Percentiles rank a stretch among this genome's conserved stretches.
Conservation (phyloP, 2,329 filamentous ascomycete genomes). For the Xylaria sp. region DNA sequence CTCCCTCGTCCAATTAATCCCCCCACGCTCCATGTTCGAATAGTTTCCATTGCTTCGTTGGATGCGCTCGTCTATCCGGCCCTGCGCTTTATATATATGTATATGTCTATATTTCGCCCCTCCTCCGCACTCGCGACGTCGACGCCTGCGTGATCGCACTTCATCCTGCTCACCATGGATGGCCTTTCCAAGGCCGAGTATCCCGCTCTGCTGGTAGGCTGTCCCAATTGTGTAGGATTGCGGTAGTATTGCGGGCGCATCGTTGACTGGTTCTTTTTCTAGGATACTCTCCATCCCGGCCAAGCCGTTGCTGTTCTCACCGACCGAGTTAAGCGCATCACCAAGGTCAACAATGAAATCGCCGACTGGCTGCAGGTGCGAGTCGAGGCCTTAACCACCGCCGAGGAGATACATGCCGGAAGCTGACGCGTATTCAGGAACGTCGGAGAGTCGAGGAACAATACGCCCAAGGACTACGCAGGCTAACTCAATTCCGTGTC, state of each 20-base stretch:
- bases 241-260: slow-evolving; percentile 15
- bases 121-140: slow-evolving; percentile 37
- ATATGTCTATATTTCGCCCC: slow-evolving; percentile 46
- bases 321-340: slow-evolving; percentile 88
- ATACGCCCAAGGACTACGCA: slow-evolving; percentile 84
- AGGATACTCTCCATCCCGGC: slow-evolving; percentile 83
- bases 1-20: slow-evolving; percentile 15
- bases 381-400: slow-evolving; percentile 16
- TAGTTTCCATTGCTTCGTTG: slow-evolving; percentile 31
- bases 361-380: slow-evolving; percentile 96
- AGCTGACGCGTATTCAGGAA: slow-evolving; percentile 68
- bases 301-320: slow-evolving; percentile 85
- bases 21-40: slow-evolving; percentile 32
- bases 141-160: slow-evolving; percentile 49
- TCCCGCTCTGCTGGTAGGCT: slow-evolving; percentile 89
- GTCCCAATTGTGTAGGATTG: background rate
- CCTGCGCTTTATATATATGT: slow-evolving; percentile 33
- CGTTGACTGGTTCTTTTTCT: slow-evolving; percentile 31
- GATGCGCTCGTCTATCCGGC: slow-evolving; percentile 21
- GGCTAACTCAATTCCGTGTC: slow-evolving; percentile 78
- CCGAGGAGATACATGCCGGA: background rate
- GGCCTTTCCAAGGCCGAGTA: slow-evolving; percentile 89
- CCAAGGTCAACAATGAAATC: slow-evolving; percentile 86
- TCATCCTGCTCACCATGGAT: slow-evolving; percentile 64
- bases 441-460: slow-evolving; percentile 90